These are phyloP conservation scores for Sporobolomyces phaffii DNA, from an alignment of 768 basidiomycete genomes.

Conservation along the genomic window DNA sequence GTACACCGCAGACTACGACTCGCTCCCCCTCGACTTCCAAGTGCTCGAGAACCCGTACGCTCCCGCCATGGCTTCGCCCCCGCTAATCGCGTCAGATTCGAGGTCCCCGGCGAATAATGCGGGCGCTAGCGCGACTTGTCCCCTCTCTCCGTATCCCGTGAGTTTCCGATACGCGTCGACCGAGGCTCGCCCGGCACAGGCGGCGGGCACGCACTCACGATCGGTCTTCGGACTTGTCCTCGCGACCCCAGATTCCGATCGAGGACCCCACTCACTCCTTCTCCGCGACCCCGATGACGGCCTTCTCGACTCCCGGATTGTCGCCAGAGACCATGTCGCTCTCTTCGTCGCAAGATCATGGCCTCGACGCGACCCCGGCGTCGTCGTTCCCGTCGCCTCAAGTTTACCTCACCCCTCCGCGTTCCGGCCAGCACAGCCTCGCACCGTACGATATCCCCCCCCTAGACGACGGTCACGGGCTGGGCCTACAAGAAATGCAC, in stretches of 20 bases:
- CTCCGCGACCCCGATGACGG: not conserved
- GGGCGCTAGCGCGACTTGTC: not conserved
- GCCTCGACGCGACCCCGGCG: not conserved
- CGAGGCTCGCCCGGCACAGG: not conserved
- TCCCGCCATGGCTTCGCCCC: not conserved
- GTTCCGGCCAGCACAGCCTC: not conserved
- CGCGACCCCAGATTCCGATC: not conserved
- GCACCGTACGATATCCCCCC: not conserved
- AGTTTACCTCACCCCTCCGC: not conserved
- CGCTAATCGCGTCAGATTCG: not conserved
- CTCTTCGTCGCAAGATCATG: not conserved
- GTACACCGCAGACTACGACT: slow-evolving; percentile 6
- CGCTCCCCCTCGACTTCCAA: slow-evolving; percentile 2
- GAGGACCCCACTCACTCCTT: not conserved
- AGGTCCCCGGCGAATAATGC: not conserved
- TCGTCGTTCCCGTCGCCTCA: not conserved
- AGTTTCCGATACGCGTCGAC: not conserved
- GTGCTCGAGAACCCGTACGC: slow-evolving; percentile 2
- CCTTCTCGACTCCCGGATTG: not conserved
- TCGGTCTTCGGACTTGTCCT: not conserved
- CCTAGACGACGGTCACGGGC: not conserved
- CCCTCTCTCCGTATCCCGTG: not conserved
- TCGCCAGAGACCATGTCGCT: slow-evolving; percentile 4
- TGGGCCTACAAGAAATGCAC: not conserved
- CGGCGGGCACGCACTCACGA: not conserved